Evolutionary conservation across 116 monocot genomes (phyloP).

Genomic region (Posidonia oceanica): DNA sequence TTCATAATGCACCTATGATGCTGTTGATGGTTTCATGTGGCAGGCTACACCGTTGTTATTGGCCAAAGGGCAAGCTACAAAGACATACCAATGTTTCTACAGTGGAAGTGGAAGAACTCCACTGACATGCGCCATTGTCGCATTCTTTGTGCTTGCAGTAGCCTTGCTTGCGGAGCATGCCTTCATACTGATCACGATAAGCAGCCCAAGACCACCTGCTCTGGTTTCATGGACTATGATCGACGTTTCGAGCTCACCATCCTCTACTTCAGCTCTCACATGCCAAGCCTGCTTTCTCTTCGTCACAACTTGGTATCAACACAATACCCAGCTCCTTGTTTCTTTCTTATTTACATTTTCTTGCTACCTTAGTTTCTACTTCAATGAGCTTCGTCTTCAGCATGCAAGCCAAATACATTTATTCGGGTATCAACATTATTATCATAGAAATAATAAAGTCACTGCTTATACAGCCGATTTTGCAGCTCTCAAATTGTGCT

Average conservation of each 20-base stretch:
- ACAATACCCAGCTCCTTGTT: neutral
- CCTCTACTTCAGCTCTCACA: constrained; percentile 22
- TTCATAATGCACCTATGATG: neutral
- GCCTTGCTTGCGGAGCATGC: constrained; percentile 72
- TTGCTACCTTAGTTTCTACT: neutral
- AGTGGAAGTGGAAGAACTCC: constrained; percentile 50
- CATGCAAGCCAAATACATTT: too few relatives aligned
- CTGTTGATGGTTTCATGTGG: neutral
- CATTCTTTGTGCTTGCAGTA: constrained; percentile 61
- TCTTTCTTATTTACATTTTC: neutral
- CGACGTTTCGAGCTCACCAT: neutral
- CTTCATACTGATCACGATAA: constrained; percentile 54
- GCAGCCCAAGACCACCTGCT: constrained; percentile 19
- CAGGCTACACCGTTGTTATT: constrained; percentile 32
- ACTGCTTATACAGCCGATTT: too few relatives aligned
- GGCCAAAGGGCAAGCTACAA: neutral
- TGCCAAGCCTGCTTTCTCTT: constrained; percentile 43
- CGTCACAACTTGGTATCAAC: constrained; percentile 43
- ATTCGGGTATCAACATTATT: neutral
- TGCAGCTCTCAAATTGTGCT: neutral
- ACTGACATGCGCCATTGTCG: constrained; percentile 39
- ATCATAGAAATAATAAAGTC: neutral
- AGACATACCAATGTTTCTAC: constrained; percentile 46
- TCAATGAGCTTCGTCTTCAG: too few relatives aligned
- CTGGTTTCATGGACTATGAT: constrained; percentile 12